Conservation (phyloP, 495 filamentous ascomycete genomes). For the Bacidia rubella region DNA sequence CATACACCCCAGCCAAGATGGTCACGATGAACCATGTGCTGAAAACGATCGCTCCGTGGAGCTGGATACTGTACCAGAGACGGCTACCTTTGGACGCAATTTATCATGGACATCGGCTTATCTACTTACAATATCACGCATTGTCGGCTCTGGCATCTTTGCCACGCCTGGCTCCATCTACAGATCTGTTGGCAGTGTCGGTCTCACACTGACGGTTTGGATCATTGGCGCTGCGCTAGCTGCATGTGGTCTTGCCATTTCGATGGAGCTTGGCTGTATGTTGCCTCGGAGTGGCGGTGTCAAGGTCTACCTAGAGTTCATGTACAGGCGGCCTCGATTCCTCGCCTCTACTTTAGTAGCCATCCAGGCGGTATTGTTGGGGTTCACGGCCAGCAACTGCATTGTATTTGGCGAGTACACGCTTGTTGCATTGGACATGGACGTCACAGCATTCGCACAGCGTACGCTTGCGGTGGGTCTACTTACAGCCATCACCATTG, state of each 20-base stretch:
- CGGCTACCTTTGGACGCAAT: slow-evolving; percentile 47
- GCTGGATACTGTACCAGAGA: slow-evolving; percentile 48
- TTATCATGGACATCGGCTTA: slow-evolving; percentile 56
- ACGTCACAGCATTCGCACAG: slow-evolving; percentile 52
- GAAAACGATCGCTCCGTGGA: slow-evolving; percentile 27
- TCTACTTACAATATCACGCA: slow-evolving; percentile 61
- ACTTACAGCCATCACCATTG: slow-evolving; percentile 46
- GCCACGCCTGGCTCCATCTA: slow-evolving; percentile 58
- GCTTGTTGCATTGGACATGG: slow-evolving; percentile 44
- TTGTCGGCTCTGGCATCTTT: slow-evolving; percentile 67
- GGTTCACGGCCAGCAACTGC: slow-evolving; percentile 56
- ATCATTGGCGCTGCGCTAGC: slow-evolving; percentile 46
- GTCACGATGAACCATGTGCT: no score
- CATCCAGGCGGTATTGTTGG: slow-evolving; percentile 52
- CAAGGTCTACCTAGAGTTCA: slow-evolving; percentile 69
- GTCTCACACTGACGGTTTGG: slow-evolving; percentile 51
- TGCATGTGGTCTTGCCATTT: slow-evolving; percentile 45
- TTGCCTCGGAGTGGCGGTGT: slow-evolving; percentile 55
- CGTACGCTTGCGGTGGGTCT: slow-evolving; percentile 54
- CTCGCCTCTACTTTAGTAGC: slow-evolving; percentile 56
- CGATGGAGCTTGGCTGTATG: slow-evolving; percentile 60
- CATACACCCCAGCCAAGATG: no score
- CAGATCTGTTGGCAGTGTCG: slow-evolving; percentile 53
- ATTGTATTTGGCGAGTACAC: slow-evolving; percentile 61
- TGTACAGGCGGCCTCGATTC: slow-evolving; percentile 54